Evolutionary conservation across 2,329 filamentous ascomycete genomes (phyloP).

Genomic region (Colletotrichum sp.): DNA sequence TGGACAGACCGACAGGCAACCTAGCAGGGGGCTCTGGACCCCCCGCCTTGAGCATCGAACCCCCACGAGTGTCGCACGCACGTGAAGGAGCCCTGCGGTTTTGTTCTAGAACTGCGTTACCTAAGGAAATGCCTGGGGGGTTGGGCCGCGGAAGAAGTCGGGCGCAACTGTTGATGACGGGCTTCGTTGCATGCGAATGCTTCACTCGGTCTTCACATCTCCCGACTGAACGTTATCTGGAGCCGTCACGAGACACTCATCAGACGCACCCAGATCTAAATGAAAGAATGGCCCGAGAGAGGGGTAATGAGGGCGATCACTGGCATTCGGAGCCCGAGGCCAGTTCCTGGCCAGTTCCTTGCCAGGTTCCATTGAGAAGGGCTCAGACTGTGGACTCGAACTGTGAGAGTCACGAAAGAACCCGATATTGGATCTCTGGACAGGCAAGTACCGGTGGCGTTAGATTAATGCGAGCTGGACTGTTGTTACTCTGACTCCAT

Average conservation of each 20-base stretch:
- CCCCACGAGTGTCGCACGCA: not conserved
- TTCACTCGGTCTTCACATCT: not conserved
- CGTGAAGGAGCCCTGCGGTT: not conserved
- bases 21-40: not conserved
- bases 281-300: not conserved
- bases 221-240: not conserved
- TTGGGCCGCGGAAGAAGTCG: not conserved
- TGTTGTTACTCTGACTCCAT: not conserved
- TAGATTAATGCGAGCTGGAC: not conserved
- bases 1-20: not conserved
- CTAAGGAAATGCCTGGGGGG: not conserved
- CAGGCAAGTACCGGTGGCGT: not conserved
- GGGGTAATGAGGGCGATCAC: not conserved
- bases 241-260: not conserved
- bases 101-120: not conserved
- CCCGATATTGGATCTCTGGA: not conserved
- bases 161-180: not conserved
- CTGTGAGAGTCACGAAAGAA: not conserved
- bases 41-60: not conserved
- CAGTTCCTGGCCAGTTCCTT: not conserved
- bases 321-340: not conserved
- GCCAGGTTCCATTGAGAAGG: not conserved
- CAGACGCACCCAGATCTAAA: not conserved
- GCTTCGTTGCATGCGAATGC: not conserved
- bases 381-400: not conserved